Evolutionary conservation across 306 rosid species (phyloP).

Genomic region (Potentilla sterilis): DNA sequence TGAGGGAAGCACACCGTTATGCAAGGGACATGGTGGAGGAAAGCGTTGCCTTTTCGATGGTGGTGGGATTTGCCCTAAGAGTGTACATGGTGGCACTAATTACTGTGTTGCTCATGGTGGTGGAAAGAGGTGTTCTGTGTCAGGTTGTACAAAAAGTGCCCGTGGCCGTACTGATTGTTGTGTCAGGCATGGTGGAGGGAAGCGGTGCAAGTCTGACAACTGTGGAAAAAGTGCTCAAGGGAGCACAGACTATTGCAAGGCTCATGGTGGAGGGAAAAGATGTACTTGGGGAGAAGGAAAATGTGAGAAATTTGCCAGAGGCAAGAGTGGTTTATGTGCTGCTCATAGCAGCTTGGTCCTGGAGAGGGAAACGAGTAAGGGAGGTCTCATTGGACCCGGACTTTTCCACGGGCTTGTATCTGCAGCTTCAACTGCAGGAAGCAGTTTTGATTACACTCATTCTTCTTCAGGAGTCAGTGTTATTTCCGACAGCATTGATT

Average conservation of each 20-base stretch:
- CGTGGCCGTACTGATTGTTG: constrained; percentile 98
- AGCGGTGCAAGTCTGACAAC: constrained; percentile 72
- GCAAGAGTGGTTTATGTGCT: constrained; percentile 94
- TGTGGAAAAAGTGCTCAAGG: constrained; percentile 99
- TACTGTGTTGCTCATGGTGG: constrained; percentile 99
- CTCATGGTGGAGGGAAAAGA: constrained; percentile 97
- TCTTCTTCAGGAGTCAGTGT: constrained; percentile 67
- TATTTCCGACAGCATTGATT: constrained; percentile 60
- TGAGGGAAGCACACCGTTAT: constrained; percentile 98
- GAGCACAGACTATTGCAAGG: constrained; percentile 98
- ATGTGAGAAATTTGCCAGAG: constrained; percentile 95
- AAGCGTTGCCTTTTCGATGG: constrained; percentile 94
- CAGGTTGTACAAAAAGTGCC: constrained; percentile 94
- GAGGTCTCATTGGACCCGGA: constrained; percentile 74
- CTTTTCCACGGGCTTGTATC: constrained; percentile 85
- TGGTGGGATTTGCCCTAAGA: constrained; percentile 95
- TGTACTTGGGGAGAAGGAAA: constrained; percentile 88
- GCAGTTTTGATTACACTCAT: constrained; percentile 56
- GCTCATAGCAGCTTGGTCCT: constrained; percentile 77
- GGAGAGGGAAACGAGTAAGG: constrained; percentile 54
- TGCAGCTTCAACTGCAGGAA: constrained; percentile 53
- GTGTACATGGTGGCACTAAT: constrained; percentile 95
- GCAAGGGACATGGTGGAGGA: constrained; percentile 99
- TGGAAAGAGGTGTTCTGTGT: constrained; percentile 87
- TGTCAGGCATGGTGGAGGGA: constrained; percentile 96